Conservation (phyloP, 805 yeast species). For the Metschnikowia kofuensis region DNA sequence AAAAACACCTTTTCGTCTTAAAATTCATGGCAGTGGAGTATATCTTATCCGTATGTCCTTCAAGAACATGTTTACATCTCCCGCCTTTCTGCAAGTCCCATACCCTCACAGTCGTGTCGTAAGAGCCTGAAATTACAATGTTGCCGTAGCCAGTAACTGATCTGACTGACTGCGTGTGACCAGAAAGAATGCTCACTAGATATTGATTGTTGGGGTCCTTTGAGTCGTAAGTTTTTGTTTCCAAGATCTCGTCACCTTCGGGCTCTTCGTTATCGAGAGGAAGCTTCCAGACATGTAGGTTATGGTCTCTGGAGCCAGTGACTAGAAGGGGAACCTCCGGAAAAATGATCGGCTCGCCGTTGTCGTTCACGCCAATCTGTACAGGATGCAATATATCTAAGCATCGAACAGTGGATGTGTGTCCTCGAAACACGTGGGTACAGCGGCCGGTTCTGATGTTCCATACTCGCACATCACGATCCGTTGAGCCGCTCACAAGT, state of each 20-base stretch:
- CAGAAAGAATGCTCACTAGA: conserved; percentile 28
- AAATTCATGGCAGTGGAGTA: conserved; percentile 85
- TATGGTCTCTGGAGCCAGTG: conserved; percentile 46
- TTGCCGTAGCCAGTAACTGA: conserved; percentile 85
- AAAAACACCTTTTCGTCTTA: conserved; percentile 72
- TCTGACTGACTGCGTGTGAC: conserved; percentile 75
- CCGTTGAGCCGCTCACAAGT: conserved; percentile 91
- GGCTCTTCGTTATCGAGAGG: conserved; percentile 49
- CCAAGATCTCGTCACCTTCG: conserved; percentile 33
- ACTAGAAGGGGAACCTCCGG: conserved; percentile 66
- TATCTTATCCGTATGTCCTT: conserved; percentile 84
- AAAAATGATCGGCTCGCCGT: conserved; percentile 52
- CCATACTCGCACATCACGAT: conserved; percentile 93
- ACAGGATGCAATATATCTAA: conserved; percentile 75
- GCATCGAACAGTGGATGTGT: conserved; percentile 90
- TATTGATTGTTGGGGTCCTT: conserved; percentile 29
- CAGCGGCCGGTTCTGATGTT: conserved; percentile 80
- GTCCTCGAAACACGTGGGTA: conserved; percentile 89
- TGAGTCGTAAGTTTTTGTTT: conserved; percentile 32
- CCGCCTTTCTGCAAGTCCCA: conserved; percentile 80
- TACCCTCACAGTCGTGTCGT: conserved; percentile 85
- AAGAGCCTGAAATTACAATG: conserved; percentile 82
- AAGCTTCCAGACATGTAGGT: conserved; percentile 47
- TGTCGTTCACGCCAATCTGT: conserved; percentile 57
- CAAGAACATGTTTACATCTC: conserved; percentile 65